phyloP scores from a whole-genome alignment of 495 filamentous ascomycete species.

The Parathielavia hyrcaniae region DNA sequence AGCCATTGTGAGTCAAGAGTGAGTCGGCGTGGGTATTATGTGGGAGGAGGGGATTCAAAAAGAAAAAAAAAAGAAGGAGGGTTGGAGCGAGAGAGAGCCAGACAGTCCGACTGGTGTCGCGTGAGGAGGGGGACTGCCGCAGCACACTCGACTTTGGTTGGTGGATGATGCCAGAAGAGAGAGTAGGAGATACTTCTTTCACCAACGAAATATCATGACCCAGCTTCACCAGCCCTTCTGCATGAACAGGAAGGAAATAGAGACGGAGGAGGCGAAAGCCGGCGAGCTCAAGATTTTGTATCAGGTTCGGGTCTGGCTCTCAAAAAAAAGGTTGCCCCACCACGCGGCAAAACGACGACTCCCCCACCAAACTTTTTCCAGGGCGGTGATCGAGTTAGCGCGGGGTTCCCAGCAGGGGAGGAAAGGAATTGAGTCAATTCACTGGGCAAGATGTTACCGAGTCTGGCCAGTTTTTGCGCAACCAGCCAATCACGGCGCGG shows the following conservation, averaged over 20 bases:
- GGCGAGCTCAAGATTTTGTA: slow-evolving; percentile 19
- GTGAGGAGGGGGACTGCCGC: background rate
- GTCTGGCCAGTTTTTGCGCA: slow-evolving; percentile 14
- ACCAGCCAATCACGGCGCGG: slow-evolving; percentile 24
- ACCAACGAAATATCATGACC: slow-evolving; percentile 9
- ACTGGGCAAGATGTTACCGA: slow-evolving; percentile 6
- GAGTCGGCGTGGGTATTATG: slow-evolving; percentile 2
- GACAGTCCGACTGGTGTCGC: background rate
- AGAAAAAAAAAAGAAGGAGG: background rate
- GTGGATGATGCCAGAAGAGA: slow-evolving; percentile 9
- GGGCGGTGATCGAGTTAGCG: slow-evolving; percentile 15
- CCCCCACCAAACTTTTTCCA: slow-evolving; percentile 24
- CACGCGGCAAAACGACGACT: slow-evolving; percentile 12
- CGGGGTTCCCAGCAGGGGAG: slow-evolving; percentile 21
- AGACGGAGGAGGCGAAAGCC: slow-evolving; percentile 9
- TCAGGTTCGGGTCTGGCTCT: background rate
- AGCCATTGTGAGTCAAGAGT: slow-evolving; percentile 33
- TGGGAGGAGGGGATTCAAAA: background rate
- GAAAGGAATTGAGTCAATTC: background rate
- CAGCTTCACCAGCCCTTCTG: slow-evolving; percentile 20
- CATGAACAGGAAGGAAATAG: slow-evolving; percentile 1
- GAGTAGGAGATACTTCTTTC: background rate
- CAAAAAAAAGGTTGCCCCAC: slow-evolving; percentile 17
- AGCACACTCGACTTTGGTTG: background rate
- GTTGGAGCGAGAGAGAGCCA: background rate